Conservation (phyloP, 2,329 filamentous ascomycete genomes). For the Fusarium secorum region DNA sequence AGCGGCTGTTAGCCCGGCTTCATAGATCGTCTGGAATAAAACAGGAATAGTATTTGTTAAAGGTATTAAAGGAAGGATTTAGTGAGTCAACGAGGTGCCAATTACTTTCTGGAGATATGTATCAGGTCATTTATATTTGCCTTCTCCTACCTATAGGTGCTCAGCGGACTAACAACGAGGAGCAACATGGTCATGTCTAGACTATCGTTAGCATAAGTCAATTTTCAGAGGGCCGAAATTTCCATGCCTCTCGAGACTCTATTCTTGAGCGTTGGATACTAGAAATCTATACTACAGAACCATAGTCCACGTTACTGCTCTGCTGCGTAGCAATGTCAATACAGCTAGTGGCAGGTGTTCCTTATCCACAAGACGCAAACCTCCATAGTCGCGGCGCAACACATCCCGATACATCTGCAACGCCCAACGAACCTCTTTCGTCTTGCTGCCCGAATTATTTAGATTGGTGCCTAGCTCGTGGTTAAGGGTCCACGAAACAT, state of each 20-base stretch:
- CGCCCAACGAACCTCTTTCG: neutral
- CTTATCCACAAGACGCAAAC: neutral
- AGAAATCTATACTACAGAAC: neutral
- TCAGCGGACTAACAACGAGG: neutral
- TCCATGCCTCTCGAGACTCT: fast-evolving
- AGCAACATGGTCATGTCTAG: neutral
- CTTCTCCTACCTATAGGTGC: neutral
- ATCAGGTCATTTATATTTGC: fast-evolving
- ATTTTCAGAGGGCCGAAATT: fast-evolving
- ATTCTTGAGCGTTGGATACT: neutral
- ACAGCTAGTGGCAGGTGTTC: neutral
- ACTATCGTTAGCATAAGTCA: no score
- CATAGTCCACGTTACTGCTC: neutral
- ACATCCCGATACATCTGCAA: neutral
- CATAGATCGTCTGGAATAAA: neutral
- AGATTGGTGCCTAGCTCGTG: neutral
- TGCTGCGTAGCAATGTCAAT: neutral
- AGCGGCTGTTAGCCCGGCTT: neutral
- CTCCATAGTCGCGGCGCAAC: neutral
- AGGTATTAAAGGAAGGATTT: neutral
- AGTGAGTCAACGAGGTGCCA: neutral
- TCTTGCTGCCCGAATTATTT: neutral
- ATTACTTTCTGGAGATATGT: neutral
- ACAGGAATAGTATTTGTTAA: neutral
- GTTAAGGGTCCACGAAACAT: neutral